Evolutionary conservation across 805 yeast species (phyloP).

Genomic region (Candida vartiovaarae): DNA sequence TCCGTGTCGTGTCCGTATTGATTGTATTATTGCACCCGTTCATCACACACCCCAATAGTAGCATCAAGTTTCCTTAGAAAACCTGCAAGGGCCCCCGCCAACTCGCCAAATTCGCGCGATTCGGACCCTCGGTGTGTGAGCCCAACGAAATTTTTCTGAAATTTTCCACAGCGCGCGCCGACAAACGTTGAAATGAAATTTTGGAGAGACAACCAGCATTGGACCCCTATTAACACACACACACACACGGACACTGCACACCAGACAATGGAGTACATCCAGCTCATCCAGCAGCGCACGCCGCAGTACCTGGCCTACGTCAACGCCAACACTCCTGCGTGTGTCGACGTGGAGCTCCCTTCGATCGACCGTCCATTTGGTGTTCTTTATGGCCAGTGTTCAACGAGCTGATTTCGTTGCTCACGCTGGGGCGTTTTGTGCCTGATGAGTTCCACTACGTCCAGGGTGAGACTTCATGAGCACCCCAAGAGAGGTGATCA

Average conservation of each 20-base stretch:
- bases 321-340: conserved; percentile 39
- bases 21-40: background rate
- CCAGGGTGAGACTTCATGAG: conserved; percentile 64
- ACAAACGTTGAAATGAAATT: too few relatives aligned
- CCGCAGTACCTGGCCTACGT: conserved; percentile 16
- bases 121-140: too few relatives aligned
- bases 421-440: conserved; percentile 47
- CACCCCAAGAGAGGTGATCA: conserved; percentile 50
- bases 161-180: too few relatives aligned
- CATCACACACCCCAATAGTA: too few relatives aligned
- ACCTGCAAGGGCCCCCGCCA: too few relatives aligned
- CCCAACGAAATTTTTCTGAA: too few relatives aligned
- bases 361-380: conserved; percentile 78
- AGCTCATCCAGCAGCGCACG: conserved; percentile 12
- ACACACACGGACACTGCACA: too few relatives aligned
- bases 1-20: background rate
- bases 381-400: conserved; percentile 57
- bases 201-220: too few relatives aligned
- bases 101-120: too few relatives aligned
- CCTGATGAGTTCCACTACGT: conserved; percentile 64
- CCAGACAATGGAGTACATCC: conserved; percentile 12
- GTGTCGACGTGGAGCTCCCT: conserved; percentile 35
- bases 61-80: too few relatives aligned
- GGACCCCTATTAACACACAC: too few relatives aligned
- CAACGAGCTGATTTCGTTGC: conserved; percentile 37